Conservation (phyloP, 176 grass and related monocot species). For the Carex myosuroides region DNA sequence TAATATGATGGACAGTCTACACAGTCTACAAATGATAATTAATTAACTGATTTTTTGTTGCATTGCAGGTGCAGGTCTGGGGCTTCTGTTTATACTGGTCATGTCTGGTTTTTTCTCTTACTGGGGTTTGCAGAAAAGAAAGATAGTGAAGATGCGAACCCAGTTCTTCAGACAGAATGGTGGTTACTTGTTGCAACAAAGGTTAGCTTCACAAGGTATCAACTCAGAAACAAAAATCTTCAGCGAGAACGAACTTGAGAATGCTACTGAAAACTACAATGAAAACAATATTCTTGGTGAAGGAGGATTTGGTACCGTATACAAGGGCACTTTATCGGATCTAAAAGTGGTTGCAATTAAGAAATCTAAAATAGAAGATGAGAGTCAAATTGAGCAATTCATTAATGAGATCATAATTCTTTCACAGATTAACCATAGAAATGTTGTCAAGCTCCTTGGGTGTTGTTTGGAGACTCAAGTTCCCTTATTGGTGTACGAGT, state of each 20-base stretch:
- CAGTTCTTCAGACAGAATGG: slow-evolving; percentile 16
- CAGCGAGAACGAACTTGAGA: slow-evolving; percentile 4
- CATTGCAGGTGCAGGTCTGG: background rate
- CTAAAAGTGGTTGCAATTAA: slow-evolving; percentile 21
- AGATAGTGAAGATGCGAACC: background rate
- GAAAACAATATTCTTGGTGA: slow-evolving; percentile 4
- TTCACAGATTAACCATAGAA: slow-evolving; percentile 19
- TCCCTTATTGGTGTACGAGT: slow-evolving; percentile 13
- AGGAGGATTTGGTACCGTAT: slow-evolving; percentile 16
- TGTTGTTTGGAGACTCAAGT: slow-evolving; percentile 16
- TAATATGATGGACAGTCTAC: background rate
- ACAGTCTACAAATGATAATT: background rate
- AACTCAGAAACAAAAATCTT: slow-evolving; percentile 7
- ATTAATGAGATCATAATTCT: slow-evolving; percentile 20
- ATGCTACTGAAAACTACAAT: slow-evolving; percentile 3
- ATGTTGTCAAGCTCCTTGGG: slow-evolving; percentile 17
- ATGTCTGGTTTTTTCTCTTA: background rate
- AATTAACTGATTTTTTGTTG: background rate
- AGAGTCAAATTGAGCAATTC: slow-evolving; percentile 17
- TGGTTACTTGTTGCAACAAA: slow-evolving; percentile 5
- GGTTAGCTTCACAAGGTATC: slow-evolving; percentile 7
- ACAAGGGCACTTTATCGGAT: slow-evolving; percentile 11
- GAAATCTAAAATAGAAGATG: background rate
- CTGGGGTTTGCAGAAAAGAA: slow-evolving; percentile 9
- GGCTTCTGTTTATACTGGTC: background rate